phyloP scores from a whole-genome alignment of 164 flowering plant genomes.

The Vitis amurensis region DNA sequence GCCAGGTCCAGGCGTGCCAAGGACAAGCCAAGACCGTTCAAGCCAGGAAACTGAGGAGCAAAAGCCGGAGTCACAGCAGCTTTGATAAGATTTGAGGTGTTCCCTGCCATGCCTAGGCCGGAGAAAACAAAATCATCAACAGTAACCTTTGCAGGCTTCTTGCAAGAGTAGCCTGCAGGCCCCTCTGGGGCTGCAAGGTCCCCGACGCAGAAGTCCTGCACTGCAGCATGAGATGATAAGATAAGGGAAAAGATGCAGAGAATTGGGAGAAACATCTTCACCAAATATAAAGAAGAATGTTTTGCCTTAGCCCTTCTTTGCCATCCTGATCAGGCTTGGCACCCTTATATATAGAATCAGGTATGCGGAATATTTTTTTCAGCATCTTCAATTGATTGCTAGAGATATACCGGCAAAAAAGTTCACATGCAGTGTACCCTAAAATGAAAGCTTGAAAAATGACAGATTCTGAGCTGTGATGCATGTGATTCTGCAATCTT shows the following conservation, averaged over 20 bases:
- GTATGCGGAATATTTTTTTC: background rate
- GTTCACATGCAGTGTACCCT: conserved; percentile 9
- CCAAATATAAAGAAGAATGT: background rate
- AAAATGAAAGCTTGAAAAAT: background rate
- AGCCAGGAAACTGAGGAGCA: conserved; percentile 53
- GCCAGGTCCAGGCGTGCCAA: conserved; percentile 70
- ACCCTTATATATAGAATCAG: conserved; percentile 12
- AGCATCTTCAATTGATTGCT: background rate
- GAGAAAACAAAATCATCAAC: conserved; percentile 61
- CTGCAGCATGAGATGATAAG: conserved; percentile 31
- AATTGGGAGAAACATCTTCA: conserved; percentile 19
- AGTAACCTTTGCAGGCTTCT: conserved; percentile 41
- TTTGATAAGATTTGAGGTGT: conserved; percentile 70
- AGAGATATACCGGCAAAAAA: conserved; percentile 7
- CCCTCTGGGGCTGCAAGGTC: conserved; percentile 42
- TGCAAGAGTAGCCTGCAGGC: conserved; percentile 81
- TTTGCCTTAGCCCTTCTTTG: no score
- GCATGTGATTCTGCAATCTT: conserved; percentile 21
- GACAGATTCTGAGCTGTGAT: conserved; percentile 22
- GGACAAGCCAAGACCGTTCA: conserved; percentile 83
- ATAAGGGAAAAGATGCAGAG: conserved; percentile 34
- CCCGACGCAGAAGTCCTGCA: conserved; percentile 79
- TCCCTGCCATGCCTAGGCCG: conserved; percentile 56
- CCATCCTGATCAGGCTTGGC: background rate
- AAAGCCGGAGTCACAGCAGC: conserved; percentile 82